Percentiles rank a stretch among this genome's conserved stretches.
phyloP scores from a whole-genome alignment of 352 stramenopile species.

The Phytophthora megakarya region DNA sequence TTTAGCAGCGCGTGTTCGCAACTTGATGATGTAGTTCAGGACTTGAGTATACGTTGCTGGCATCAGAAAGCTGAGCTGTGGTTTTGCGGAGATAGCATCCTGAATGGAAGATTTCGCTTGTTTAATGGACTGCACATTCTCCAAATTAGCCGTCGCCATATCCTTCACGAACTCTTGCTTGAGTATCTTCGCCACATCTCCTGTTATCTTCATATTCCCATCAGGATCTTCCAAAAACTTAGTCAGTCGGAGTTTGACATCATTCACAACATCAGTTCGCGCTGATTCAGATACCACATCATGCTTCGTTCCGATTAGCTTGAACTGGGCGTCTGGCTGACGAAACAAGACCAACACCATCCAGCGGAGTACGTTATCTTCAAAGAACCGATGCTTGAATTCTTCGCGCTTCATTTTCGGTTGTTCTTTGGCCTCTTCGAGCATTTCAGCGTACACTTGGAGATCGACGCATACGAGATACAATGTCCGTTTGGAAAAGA shows the following conservation, averaged over 20 bases:
- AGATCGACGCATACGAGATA: constrained; percentile 27
- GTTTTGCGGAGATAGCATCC: not conserved
- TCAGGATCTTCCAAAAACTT: not conserved
- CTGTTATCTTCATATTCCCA: not conserved
- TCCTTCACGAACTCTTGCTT: not conserved
- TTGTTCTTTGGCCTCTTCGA: not conserved
- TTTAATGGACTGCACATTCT: not conserved
- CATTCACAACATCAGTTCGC: not conserved
- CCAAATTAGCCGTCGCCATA: not conserved
- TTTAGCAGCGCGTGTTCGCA: not conserved
- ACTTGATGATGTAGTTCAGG: not conserved
- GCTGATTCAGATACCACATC: not conserved
- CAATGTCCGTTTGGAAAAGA: constrained; percentile 18
- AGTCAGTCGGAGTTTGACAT: constrained; percentile 1
- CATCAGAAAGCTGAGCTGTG: constrained; percentile 8
- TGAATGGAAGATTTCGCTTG: not conserved
- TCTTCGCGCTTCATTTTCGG: not conserved
- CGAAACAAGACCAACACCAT: constrained; percentile 14
- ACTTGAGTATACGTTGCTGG: not conserved
- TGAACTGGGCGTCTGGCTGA: constrained; percentile 24
- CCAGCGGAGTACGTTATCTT: constrained; percentile 22
- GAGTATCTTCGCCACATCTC: not conserved
- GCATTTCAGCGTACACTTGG: not conserved
- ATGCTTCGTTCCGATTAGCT: constrained; percentile 19
- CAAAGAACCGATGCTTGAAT: constrained; percentile 19